Base-by-base conservation (phyloP, 2,329 filamentous ascomycete species). In the Fusarium sterilihyphosum region DNA sequence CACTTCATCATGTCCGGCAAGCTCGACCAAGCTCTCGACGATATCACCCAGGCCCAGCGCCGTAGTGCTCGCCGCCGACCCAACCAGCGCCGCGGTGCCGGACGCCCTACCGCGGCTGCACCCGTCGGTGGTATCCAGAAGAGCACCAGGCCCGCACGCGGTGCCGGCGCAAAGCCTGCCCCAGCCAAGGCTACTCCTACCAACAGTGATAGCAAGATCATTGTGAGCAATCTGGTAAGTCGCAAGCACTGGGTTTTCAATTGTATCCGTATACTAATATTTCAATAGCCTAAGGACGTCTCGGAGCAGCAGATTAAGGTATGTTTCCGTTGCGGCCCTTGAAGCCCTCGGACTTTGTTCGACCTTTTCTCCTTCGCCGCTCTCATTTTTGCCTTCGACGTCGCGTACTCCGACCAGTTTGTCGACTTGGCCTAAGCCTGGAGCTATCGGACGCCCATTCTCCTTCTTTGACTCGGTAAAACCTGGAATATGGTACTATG, bases 301-400 rank as follows among this genome's bases (percentile, higher is more conserved):
- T 94, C 92, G 86, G 96, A 98, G 90, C 88, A 87, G 87, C 94
- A 97, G 92, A 97, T 99, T 88, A 98, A 99, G 96, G 96, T 99
- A 99, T 97, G 96, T 99, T 95, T 93, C 95, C 92, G 88, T 90
- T 93, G 88, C 92, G 92, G 92, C 90, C 86, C 82, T 84, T 86
- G 83, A 85, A 82, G 85, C 88, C 91, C 87, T 88, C 83, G 90
- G 91, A 90, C 88, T 92, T 91, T 89, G 86, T 89, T 92, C 91
- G 91, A 89, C 90, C 87, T 84, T 78, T 82, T 80, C 70, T 83
- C 82, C 79, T 78, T 83, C 82, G 83, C 81, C 79, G 78, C 79
- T 77, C 78, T 81, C 78, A 78, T 80, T 81, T 80, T 79, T 80
- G 72, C 77, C 76, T 78, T 77, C 73, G 78, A 79, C 79, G 72